Base-by-base conservation (phyloP, 163 green algal species). In the Chloromonas sp. region DNA sequence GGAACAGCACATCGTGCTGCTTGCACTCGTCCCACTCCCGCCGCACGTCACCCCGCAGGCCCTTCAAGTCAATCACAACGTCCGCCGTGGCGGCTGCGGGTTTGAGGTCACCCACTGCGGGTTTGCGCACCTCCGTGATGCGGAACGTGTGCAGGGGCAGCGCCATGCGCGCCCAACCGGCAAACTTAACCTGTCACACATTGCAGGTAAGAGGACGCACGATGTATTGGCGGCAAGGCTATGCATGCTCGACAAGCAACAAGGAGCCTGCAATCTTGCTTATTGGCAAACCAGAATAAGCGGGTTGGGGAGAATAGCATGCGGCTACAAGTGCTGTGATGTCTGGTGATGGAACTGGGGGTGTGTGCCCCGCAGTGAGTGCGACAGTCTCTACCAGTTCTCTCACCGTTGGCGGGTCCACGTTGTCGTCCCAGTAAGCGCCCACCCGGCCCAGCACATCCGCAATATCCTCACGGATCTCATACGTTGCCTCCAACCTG, bases 1-100 rank as follows among this genome's bases (percentile, higher is more conserved):
- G 89, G 88, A 99, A 99, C 14, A 99, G 82, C 82, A 99, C 96
- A 85, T 99, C 97, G 86, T 98, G 95, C 89, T 97, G 90, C 88
- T 95, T 96, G 0, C 98, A 79, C 78, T 94, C 88, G 85, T 98
- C 94, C 95, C 96, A 98, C 88, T 98, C 94, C 0, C 59, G 70
- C 1, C 88, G 85, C 74, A 98, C 89, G 62, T 96, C 92, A 0
- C 84, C 87, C 1, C 95, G 87, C 85, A 97, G 86, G 58, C 79
- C 82, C 79, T 83, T 81, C n/a, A 89, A 94, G 86, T 96, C 86
- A 57, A 98, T 86, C 60, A 94, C 86, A 3, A 98, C 86, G 66
- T 98, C 93, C 0, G 93, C 95, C 0, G 88, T 95, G 3, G 99
- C 97, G 1, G 84, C 88, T 0, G 92, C 90, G 0, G 97, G 97